Evolutionary conservation across 345 rosid species (phyloP).

Genomic region (Arabidopsis arenosa): DNA sequence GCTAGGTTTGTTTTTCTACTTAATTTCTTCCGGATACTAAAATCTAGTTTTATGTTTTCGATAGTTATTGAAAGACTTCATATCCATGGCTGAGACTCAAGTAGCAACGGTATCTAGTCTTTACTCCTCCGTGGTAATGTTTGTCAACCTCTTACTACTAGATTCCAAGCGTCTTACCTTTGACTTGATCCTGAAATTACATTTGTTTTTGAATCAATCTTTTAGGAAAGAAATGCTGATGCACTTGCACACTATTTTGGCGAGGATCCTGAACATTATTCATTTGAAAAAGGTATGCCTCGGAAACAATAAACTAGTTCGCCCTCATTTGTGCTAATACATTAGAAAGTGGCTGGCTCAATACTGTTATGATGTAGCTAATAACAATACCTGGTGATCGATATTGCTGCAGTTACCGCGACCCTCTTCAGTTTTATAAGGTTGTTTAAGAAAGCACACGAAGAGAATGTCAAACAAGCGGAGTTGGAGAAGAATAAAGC

Average conservation of each 20-base stretch:
- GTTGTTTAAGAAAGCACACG: constrained; percentile 91
- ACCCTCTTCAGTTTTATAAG: constrained; percentile 86
- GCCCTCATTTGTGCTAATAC: constrained; percentile 7
- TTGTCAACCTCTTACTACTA: constrained; percentile 30
- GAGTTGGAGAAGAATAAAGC: constrained; percentile 94
- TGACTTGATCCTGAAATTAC: constrained; percentile 5
- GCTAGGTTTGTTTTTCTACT: background rate
- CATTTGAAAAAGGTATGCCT: constrained; percentile 92
- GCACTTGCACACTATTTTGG: constrained; percentile 93
- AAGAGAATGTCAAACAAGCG: constrained; percentile 86
- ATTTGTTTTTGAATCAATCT: background rate
- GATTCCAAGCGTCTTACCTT: constrained; percentile 10
- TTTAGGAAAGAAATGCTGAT: constrained; percentile 96
- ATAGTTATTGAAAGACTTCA: constrained; percentile 81
- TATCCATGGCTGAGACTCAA: constrained; percentile 77
- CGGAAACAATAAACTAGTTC: constrained; percentile 14
- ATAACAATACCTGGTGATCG: constrained; percentile 17
- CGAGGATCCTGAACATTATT: constrained; percentile 94
- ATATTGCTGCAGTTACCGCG: constrained; percentile 69
- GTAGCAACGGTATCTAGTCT: constrained; percentile 75
- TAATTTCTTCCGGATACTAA: constrained; percentile 19
- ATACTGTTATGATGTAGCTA: background rate
- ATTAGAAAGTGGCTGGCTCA: background rate
- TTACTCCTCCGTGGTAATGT: constrained; percentile 81
- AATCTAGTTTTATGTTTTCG: constrained; percentile 16